phyloP scores from a whole-genome alignment of 108 stramenopile genomes.

The Cyclotella choctawhatcheeana region DNA sequence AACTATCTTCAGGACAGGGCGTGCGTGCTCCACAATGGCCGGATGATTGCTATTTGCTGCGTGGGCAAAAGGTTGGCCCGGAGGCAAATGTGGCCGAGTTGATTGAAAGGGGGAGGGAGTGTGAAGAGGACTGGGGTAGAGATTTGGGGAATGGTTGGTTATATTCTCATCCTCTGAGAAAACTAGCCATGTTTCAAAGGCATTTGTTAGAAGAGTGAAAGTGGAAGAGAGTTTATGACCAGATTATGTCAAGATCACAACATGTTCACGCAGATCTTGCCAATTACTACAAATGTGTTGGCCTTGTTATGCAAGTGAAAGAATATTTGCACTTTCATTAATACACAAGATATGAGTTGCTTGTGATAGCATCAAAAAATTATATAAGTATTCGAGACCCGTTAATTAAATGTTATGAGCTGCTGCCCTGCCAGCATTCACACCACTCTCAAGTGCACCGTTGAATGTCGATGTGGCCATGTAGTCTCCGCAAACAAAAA shows the following conservation, averaged over 20 bases:
- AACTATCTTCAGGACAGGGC: constrained; percentile 1
- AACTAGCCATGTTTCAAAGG: neutral
- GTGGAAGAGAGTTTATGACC: no score
- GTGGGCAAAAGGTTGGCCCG: neutral
- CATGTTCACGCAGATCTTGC: no score
- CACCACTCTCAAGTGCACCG: constrained; percentile 86
- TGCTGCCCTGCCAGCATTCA: constrained; percentile 66
- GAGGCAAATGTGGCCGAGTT: neutral
- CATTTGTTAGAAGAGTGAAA: neutral
- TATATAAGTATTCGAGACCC: no score
- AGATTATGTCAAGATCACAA: neutral
- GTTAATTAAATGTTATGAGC: constrained; percentile 13
- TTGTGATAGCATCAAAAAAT: no score
- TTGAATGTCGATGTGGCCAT: constrained; percentile 90
- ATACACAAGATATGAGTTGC: neutral
- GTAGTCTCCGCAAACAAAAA: constrained; percentile 87
- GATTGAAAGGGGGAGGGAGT: constrained; percentile 4
- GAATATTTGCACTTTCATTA: no score
- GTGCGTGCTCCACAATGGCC: constrained; percentile 6
- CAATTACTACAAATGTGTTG: neutral
- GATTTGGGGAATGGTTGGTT: constrained; percentile 12
- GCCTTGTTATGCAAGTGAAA: no score
- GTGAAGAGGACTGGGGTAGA: constrained; percentile 6
- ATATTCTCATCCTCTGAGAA: neutral
- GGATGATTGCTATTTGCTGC: neutral